Conservation (phyloP, 176 grass and related monocot genomes). For the Puccinellia tenuiflora region DNA sequence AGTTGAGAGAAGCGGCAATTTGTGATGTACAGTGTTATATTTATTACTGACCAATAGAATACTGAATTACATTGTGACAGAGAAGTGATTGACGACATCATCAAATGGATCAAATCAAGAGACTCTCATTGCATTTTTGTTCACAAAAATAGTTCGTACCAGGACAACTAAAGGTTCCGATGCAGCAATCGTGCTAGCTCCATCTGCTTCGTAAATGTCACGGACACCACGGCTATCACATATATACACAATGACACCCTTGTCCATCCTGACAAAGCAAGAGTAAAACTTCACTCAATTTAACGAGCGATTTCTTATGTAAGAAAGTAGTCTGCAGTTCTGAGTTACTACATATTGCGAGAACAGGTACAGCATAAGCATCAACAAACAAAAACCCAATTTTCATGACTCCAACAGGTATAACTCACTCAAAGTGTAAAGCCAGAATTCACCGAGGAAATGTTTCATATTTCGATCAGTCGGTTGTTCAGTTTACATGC, state of each 20-base stretch:
- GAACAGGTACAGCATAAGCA: background rate
- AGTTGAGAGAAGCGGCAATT: background rate
- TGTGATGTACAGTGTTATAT: background rate
- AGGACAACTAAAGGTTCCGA: constrained; percentile 87
- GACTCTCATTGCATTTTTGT: background rate
- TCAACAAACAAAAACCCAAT: background rate
- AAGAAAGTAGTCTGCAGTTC: background rate
- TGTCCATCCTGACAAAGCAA: constrained; percentile 69
- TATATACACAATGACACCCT: constrained; percentile 98
- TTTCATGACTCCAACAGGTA: background rate
- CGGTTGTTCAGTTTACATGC: background rate
- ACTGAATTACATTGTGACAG: background rate
- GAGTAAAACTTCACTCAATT: background rate
- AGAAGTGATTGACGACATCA: background rate
- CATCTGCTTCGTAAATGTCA: constrained; percentile 99
- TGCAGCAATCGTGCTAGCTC: constrained; percentile 57
- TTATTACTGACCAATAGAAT: background rate
- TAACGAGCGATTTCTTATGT: background rate
- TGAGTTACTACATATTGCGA: background rate
- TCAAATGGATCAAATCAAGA: background rate
- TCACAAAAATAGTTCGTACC: constrained; percentile 43
- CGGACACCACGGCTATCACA: constrained; percentile 79
- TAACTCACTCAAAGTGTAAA: too few species aligned
- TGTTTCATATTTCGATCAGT: background rate
- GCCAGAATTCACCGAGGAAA: background rate